phyloP scores from a whole-genome alignment of 495 filamentous ascomycete genomes.

The Talaromyces thailandensis region DNA sequence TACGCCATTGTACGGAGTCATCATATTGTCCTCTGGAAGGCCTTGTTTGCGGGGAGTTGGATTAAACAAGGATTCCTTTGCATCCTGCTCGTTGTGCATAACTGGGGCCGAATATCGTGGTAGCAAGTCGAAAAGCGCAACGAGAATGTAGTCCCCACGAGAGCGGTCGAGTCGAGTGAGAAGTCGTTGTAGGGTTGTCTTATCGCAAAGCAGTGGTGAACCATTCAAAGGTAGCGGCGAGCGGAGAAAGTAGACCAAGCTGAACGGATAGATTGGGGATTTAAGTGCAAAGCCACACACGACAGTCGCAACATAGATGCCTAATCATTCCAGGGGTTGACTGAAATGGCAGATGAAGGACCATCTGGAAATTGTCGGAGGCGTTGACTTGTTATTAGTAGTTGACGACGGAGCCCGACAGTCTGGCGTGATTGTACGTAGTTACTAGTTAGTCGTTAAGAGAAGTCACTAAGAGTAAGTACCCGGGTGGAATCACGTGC shows the following conservation, averaged over 20 bases:
- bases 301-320: background rate
- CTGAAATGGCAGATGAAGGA: background rate
- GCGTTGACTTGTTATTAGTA: background rate
- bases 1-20: slow-evolving; percentile 1
- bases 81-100: background rate
- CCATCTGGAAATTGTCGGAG: background rate
- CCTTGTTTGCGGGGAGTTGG: slow-evolving; percentile 5
- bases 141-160: background rate
- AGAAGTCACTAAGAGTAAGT: background rate
- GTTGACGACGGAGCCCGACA: background rate
- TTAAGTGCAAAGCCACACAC: background rate
- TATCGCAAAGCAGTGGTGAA: background rate
- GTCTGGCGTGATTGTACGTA: background rate
- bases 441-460: no score
- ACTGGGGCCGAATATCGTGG: background rate
- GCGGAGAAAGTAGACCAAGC: background rate
- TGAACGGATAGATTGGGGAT: background rate
- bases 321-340: background rate
- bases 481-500: slow-evolving; percentile 1
- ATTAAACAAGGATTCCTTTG: background rate
- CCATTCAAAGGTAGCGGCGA: background rate
- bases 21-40: slow-evolving; percentile 3
- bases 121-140: background rate
- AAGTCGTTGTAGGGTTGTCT: background rate
- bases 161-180: background rate